A percentile compares a stretch with the other conserved stretches of the same genome.
phyloP scores from a whole-genome alignment of 192 early-diverging fungal species.

The Chytriomyces sp. region DNA sequence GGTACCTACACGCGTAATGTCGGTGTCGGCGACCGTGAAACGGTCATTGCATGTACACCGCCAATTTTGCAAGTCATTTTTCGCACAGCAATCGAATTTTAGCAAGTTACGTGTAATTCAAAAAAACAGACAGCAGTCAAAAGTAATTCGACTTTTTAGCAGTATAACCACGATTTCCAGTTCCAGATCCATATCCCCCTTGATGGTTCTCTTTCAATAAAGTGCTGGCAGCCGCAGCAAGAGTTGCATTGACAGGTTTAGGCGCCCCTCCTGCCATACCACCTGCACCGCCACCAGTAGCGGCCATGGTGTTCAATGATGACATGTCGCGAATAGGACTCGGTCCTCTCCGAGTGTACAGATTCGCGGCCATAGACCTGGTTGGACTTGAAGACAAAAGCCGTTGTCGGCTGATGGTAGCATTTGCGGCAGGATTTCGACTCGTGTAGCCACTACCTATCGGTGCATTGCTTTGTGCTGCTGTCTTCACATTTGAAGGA shows the following conservation, averaged over 20 bases:
- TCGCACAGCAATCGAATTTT: too few relatives aligned
- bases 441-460: too few relatives aligned
- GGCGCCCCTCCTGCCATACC: not conserved
- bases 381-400: not conserved
- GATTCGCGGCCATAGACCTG: not conserved
- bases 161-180: not conserved
- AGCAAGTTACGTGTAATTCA: too few relatives aligned
- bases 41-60: too few relatives aligned
- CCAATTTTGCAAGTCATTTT: too few relatives aligned
- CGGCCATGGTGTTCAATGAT: slow-evolving; percentile 10
- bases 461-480: too few relatives aligned
- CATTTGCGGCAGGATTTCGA: too few relatives aligned
- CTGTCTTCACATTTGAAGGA: too few relatives aligned
- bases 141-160: slow-evolving; percentile 32
- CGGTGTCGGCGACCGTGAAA: too few relatives aligned
- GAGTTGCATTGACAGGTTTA: slow-evolving; percentile 10
- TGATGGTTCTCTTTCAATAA: slow-evolving; percentile 19
- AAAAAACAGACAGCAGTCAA: not conserved
- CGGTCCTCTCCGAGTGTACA: not conserved
- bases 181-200: not conserved
- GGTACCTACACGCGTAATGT: too few relatives aligned
- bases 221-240: not conserved
- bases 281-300: not conserved
- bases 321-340: slow-evolving; percentile 13
- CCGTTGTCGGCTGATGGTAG: not conserved